Base-by-base conservation (phyloP, 2,329 filamentous ascomycete genomes). In the Bipolaris zeicola region DNA sequence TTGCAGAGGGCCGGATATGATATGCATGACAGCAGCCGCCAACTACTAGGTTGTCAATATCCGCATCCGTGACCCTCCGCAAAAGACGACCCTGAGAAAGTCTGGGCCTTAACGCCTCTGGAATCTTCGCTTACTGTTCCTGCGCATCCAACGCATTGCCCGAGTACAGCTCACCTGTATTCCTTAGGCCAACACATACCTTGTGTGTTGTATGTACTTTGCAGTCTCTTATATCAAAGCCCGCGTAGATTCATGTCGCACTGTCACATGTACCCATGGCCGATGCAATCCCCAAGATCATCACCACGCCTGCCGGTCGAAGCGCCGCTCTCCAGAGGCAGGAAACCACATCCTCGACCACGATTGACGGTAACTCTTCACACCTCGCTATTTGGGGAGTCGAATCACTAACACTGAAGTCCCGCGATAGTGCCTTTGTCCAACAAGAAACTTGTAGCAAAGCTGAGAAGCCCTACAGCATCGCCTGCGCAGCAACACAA, bases 231-330 rank as follows among this genome's bases (percentile, higher is more conserved):
- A 31, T 7, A 36, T 28, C 20, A 45, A 34, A 34, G 46, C 45
- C 42, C 43, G 37, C 53, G 50, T 47, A 58, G 47, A 54, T 51
- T 50, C 53, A 64, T 66, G 61, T 64, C 60, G 50, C 54, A 38
- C 47, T 26, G 36, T 52, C 53, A 58, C 41, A 45, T 44, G 49
- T 52, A 26, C 62, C 52, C 26, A 79, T 78, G 76, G 67, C 73
- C 44, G 72, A 78, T 43, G 61, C 65, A 26, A 56, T 80, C 46
- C 77, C 79, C 39, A 74, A 76, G 55, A 80, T 81, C 68, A 77
- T 75, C 74, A 78, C 56, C 73, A 75, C 18, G 69, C 69, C 58
- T n/a, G 71, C 76, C 53, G 55, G 64, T 28, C 58, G 61, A 16
- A 65, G 65, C 45, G 68, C 76, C 43, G 67, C 76, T 18, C 55